Evolutionary conservation across 2,329 filamentous ascomycete genomes (phyloP).

Genomic region (Escovopsis sp.): DNA sequence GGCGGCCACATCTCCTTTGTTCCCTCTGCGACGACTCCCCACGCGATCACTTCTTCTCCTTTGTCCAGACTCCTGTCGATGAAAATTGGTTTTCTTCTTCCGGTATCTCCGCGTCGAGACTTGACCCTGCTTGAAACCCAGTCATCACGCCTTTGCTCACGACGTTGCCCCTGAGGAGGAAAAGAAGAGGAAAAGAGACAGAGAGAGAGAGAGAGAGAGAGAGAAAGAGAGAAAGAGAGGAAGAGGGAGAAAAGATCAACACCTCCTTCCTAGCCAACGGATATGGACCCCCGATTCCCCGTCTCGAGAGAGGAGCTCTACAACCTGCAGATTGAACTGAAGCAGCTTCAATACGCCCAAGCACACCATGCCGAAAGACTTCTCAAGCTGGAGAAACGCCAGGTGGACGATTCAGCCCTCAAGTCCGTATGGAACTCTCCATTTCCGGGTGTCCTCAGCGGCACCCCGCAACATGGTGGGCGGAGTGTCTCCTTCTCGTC

Average conservation of each 20-base stretch:
- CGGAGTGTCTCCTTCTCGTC: conserved; percentile 3
- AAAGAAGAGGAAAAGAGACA: too few relatives aligned
- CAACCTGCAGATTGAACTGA: conserved; percentile 56
- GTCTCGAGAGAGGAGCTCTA: conserved; percentile 50
- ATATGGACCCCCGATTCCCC: conserved; percentile 50
- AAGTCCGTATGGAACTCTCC: conserved; percentile 92
- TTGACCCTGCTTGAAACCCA: too few relatives aligned
- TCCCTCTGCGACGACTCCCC: background rate
- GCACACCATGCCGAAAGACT: conserved; percentile 48
- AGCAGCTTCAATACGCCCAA: conserved; percentile 50
- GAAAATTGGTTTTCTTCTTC: too few relatives aligned
- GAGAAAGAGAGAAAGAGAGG: too few relatives aligned
- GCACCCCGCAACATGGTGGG: conserved; percentile 77
- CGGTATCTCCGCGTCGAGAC: too few relatives aligned
- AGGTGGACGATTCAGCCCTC: conserved; percentile 50
- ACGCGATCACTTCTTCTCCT: background rate
- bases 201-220: too few relatives aligned
- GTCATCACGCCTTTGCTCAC: too few relatives aligned
- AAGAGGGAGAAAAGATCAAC: too few relatives aligned
- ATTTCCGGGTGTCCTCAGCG: conserved; percentile 72
- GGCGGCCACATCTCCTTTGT: background rate
- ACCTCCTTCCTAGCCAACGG: conserved; percentile 12
- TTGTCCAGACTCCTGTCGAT: too few relatives aligned
- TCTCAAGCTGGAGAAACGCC: conserved; percentile 47
- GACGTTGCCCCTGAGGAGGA: too few relatives aligned